phyloP scores from a whole-genome alignment of 2,329 filamentous ascomycete genomes.

The Aspergillus clavatus region DNA sequence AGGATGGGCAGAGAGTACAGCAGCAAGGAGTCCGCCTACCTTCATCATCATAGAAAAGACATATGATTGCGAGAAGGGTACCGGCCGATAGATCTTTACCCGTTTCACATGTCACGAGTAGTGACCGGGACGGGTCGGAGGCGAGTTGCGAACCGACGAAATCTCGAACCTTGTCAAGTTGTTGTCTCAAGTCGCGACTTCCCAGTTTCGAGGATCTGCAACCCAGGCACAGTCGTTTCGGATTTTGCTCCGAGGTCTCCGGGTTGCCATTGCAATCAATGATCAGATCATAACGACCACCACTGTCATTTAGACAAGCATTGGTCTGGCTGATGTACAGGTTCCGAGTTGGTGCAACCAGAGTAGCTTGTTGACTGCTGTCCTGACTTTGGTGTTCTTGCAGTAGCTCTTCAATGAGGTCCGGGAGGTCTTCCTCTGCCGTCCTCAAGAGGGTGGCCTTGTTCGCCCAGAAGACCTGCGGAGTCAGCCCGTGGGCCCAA shows the following conservation, averaged over 20 bases:
- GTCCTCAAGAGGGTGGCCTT: conserved; percentile 55
- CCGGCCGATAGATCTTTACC: conserved; percentile 80
- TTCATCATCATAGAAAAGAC: conserved; percentile 63
- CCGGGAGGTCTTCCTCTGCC: conserved; percentile 60
- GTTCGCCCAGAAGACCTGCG: conserved; percentile 74
- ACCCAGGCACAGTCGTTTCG: conserved; percentile 51
- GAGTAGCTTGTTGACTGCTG: conserved; percentile 20
- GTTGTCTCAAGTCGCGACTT: conserved; percentile 72
- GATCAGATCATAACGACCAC: conserved; percentile 44
- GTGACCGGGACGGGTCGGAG: conserved; percentile 26
- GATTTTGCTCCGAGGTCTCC: conserved; percentile 33
- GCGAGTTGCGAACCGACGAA: conserved; percentile 46
- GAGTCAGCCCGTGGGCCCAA: conserved; percentile 79
- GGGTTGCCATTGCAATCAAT: conserved; percentile 36
- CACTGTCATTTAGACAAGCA: conserved; percentile 33
- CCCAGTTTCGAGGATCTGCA: conserved; percentile 71
- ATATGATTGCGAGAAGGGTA: conserved; percentile 68
- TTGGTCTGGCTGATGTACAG: conserved; percentile 28
- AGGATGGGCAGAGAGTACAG: not conserved
- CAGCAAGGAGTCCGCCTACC: no score
- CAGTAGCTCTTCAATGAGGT: conserved; percentile 46
- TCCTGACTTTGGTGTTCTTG: conserved; percentile 21
- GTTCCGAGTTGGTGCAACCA: conserved; percentile 37
- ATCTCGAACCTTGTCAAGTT: conserved; percentile 58
- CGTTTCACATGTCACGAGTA: conserved; percentile 66